Conservation (phyloP, 306 rosid species). For the Prunus armeniaca region DNA sequence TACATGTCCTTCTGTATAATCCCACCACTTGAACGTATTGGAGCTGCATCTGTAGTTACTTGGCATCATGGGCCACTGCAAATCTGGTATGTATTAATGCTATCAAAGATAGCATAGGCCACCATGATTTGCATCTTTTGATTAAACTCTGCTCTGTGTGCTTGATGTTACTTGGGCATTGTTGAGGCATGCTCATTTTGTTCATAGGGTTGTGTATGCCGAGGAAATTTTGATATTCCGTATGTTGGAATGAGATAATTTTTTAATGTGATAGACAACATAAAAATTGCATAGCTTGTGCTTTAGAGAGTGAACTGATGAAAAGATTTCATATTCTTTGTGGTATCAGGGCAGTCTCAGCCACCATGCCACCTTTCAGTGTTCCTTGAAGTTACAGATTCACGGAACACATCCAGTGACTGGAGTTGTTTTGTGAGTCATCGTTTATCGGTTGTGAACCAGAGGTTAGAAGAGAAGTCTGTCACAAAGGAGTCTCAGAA, state of each 20-base stretch:
- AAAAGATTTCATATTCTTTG: constrained; percentile 34
- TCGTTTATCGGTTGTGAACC: constrained; percentile 94
- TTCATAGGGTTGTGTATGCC: constrained; percentile 2
- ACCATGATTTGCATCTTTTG: constrained; percentile 24
- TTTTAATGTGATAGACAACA: not conserved
- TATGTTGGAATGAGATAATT: not conserved
- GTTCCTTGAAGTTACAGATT: constrained; percentile 98
- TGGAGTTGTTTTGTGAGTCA: constrained; percentile 99
- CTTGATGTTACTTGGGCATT: constrained; percentile 23
- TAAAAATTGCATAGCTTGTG: constrained; percentile 20
- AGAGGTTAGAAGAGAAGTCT: constrained; percentile 87
- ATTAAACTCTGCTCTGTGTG: constrained; percentile 22
- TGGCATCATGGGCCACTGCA: constrained; percentile 24
- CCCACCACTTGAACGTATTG: constrained; percentile 23
- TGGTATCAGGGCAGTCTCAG: constrained; percentile 99
- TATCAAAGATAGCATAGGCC: constrained; percentile 30
- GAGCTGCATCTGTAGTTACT: constrained; percentile 31
- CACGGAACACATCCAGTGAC: constrained; percentile 89
- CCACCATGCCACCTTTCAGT: constrained; percentile 99
- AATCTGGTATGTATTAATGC: constrained; percentile 33
- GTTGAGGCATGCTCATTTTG: constrained; percentile 14
- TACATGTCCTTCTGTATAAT: constrained; percentile 22
- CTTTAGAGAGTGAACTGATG: constrained; percentile 40
- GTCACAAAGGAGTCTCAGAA: constrained; percentile 98
- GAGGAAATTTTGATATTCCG: not conserved